phyloP scores from a whole-genome alignment of 441 rosid genomes.

The Gossypium lobatum region DNA sequence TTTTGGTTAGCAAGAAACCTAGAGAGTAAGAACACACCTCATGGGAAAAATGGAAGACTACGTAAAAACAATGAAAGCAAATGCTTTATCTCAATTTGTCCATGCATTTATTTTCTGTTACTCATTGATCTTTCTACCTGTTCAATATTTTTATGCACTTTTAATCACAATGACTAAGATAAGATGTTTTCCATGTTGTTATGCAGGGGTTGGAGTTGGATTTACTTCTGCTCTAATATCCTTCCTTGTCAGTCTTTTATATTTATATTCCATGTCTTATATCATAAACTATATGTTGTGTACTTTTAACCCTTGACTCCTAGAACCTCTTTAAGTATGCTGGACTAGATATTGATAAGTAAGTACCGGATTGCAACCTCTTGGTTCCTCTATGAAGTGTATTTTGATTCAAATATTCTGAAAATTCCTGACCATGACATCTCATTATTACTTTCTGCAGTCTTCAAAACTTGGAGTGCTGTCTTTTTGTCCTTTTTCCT shows the following conservation, averaged over 20 bases:
- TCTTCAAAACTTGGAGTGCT: constrained; percentile 97
- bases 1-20: not conserved
- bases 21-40: not conserved
- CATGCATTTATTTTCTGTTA: not conserved
- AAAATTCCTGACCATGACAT: constrained; percentile 16
- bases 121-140: not conserved
- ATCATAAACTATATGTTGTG: constrained; percentile 8
- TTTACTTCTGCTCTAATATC: constrained; percentile 96
- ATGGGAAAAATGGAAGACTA: not conserved
- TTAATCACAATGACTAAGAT: constrained; percentile 25
- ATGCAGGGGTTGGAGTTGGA: constrained; percentile 96
- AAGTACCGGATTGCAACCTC: constrained; percentile 31
- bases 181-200: constrained; percentile 21
- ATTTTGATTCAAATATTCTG: constrained; percentile 3
- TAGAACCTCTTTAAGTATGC: constrained; percentile 96
- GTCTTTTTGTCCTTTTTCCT: constrained; percentile 96
- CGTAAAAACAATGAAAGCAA: not conserved
- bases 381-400: constrained; percentile 13
- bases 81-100: not conserved
- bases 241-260: constrained; percentile 31
- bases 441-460: constrained; percentile 37
- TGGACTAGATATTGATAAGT: constrained; percentile 96
- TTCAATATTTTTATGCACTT: not conserved
- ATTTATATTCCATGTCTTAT: constrained; percentile 10
- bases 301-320: constrained; percentile 73